Conservation (phyloP, 2,329 filamentous ascomycete species). For the Pyrenochaeta sp. region DNA sequence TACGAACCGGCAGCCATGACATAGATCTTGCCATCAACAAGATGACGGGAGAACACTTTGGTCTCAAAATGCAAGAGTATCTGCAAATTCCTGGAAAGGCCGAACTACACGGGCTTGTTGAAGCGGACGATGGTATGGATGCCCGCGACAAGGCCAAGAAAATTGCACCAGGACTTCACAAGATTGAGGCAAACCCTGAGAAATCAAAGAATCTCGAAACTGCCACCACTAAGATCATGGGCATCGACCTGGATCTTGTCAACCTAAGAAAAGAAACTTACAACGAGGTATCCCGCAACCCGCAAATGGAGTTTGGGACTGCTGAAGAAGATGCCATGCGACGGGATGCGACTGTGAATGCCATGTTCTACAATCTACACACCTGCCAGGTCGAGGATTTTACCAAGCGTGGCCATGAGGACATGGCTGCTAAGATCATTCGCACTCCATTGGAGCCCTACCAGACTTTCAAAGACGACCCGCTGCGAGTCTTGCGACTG, state of each 20-base stretch:
- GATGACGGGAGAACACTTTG: constrained; percentile 83
- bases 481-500: constrained; percentile 82
- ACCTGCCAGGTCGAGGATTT: constrained; percentile 84
- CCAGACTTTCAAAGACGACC: constrained; percentile 94
- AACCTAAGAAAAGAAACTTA: constrained; percentile 94
- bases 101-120: constrained; percentile 64
- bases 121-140: constrained; percentile 46
- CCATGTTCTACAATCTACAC: constrained; percentile 93
- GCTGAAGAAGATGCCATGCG: constrained; percentile 88
- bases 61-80: constrained; percentile 71
- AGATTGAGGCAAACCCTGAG: constrained; percentile 89
- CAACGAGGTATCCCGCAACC: constrained; percentile 85
- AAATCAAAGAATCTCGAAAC: constrained; percentile 97
- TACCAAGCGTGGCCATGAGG: constrained; percentile 73
- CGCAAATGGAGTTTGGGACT: constrained; percentile 91
- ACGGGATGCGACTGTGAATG: constrained; percentile 92
- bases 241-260: constrained; percentile 90
- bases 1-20: constrained; percentile 75
- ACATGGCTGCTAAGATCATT: constrained; percentile 76
- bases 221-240: constrained; percentile 83
- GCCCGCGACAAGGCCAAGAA: constrained; percentile 60
- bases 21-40: constrained; percentile 86
- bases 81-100: constrained; percentile 67
- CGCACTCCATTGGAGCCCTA: constrained; percentile 86
- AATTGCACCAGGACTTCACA: constrained; percentile 76